phyloP scores from a whole-genome alignment of 2,329 filamentous ascomycete species.

The Trichocomaceae sp. region DNA sequence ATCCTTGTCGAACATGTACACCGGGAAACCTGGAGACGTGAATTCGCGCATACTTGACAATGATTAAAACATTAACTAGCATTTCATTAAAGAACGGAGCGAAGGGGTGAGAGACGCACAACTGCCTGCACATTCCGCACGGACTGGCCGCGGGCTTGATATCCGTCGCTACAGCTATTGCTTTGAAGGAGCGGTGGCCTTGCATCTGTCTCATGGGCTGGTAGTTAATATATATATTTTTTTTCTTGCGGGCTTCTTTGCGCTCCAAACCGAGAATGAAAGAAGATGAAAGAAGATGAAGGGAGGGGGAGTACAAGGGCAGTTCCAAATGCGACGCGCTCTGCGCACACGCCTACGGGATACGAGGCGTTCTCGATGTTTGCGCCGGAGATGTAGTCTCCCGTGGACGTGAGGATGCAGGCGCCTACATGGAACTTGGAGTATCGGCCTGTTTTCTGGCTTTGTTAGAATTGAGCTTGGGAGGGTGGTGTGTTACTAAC shows the following conservation, averaged over 20 bases:
- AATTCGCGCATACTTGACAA: conserved; percentile 62
- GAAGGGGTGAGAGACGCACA: conserved; percentile 44
- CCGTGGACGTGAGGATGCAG: conserved; percentile 59
- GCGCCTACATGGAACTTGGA: conserved; percentile 87
- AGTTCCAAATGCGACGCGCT: conserved; percentile 78
- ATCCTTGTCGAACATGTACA: conserved; percentile 89
- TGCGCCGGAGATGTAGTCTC: conserved; percentile 61
- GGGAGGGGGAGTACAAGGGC: conserved; percentile 52
- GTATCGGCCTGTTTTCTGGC: conserved; percentile 58
- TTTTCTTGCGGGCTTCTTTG: too few relatives aligned
- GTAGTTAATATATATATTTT: too few relatives aligned
- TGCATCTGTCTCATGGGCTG: conserved; percentile 29
- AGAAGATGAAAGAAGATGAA: too few relatives aligned
- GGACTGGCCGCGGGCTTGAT: conserved; percentile 61
- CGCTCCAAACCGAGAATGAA: too few relatives aligned
- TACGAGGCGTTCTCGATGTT: conserved; percentile 93
- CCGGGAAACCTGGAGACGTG: conserved; percentile 59
- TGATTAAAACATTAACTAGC: too few relatives aligned
- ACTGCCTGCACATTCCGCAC: conserved; percentile 95
- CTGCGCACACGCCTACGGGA: conserved; percentile 91
- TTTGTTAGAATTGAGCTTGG: neutral
- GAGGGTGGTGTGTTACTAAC: conserved; percentile 31
- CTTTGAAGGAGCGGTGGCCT: conserved; percentile 57
- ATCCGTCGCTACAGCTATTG: conserved; percentile 80
- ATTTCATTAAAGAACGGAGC: too few relatives aligned